phyloP scores from a whole-genome alignment of 176 grass and related monocot genomes.

The Rhynchospora pubera region DNA sequence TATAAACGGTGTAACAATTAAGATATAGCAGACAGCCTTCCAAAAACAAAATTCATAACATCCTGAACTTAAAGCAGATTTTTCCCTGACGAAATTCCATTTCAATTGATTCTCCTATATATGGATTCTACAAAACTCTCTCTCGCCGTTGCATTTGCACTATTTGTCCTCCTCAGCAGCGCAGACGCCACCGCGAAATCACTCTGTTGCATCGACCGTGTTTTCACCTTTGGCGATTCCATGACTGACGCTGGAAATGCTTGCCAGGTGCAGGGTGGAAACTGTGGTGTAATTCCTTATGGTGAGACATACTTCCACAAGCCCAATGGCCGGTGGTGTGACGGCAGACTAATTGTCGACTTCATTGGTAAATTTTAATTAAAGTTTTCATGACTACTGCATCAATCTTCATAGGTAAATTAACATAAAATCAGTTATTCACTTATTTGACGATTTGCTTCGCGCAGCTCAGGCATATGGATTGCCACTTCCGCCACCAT shows the following conservation, averaged over 20 bases:
- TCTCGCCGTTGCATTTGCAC: neutral
- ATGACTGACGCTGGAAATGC: neutral
- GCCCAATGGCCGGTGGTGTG: neutral
- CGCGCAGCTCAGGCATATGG: neutral
- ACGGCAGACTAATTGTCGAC: constrained; percentile 6
- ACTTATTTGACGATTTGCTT: neutral
- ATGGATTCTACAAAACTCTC: neutral
- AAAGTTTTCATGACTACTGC: neutral
- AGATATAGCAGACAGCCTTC: neutral
- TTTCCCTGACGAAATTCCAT: no score
- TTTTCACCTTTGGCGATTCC: constrained; percentile 16
- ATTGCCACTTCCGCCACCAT: neutral
- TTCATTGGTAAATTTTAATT: constrained; percentile 10
- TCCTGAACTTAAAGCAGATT: neutral
- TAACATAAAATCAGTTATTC: neutral
- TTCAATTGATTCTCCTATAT: neutral
- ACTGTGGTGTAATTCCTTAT: neutral
- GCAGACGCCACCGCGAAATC: neutral
- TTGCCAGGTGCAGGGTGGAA: neutral
- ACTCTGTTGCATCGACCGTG: neutral
- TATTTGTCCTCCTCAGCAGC: neutral
- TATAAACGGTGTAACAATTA: neutral
- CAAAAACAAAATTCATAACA: neutral
- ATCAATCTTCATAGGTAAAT: neutral
- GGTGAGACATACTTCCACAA: constrained; percentile 18